Conservation (phyloP, 2,329 filamentous ascomycete genomes). For the Chaetomium olivaceum region DNA sequence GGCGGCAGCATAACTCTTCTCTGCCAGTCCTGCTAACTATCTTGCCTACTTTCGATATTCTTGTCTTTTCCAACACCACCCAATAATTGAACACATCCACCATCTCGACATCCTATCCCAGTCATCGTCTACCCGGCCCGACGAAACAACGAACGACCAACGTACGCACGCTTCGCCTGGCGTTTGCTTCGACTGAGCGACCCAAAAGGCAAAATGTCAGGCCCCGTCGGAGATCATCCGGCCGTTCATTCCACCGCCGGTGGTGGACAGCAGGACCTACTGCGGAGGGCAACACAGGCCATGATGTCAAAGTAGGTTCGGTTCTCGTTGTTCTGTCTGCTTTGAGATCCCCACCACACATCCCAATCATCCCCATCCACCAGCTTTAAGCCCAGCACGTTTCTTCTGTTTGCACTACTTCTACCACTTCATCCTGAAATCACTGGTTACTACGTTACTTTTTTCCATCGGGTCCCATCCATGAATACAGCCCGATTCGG, state of each 20-base stretch:
- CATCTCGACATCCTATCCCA: not conserved
- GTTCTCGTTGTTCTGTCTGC: constrained; percentile 23
- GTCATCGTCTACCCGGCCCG: not conserved
- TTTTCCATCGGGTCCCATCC: constrained; percentile 18
- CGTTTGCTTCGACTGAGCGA: constrained; percentile 22
- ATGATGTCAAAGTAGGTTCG: constrained; percentile 61
- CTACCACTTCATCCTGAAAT: constrained; percentile 29
- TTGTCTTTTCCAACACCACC: not conserved
- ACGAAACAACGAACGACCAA: not conserved
- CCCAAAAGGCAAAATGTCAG: constrained; percentile 47
- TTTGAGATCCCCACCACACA: not conserved
- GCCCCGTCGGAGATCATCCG: constrained; percentile 40
- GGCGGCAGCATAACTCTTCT: not conserved
- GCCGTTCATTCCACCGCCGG: constrained; percentile 39
- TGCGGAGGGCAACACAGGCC: constrained; percentile 61
- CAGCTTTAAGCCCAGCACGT: not conserved
- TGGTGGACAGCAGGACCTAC: constrained; percentile 52
- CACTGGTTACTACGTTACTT: constrained; percentile 6
- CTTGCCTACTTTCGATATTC: not conserved
- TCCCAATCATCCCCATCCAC: not conserved
- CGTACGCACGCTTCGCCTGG: constrained; percentile 9
- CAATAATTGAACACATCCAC: not conserved
- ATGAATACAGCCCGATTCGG: constrained; percentile 30
- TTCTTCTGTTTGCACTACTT: constrained; percentile 14
- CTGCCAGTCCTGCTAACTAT: not conserved